Evolutionary conservation across 1,284 basidiomycete genomes (phyloP), one percentile per base, ranked within the genome.

Genomic region (Spongiforma sp.): DNA sequence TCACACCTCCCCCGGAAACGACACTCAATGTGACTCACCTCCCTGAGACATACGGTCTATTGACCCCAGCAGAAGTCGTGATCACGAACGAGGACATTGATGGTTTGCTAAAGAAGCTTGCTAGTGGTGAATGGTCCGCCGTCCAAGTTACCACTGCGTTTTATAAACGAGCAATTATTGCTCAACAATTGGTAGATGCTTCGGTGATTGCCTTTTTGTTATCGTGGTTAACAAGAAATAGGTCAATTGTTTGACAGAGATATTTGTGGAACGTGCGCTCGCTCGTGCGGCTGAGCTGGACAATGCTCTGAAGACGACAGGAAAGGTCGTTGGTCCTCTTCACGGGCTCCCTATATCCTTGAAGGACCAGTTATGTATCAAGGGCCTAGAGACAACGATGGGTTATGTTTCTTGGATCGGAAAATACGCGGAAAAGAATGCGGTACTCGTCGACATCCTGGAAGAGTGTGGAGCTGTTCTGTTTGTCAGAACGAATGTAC

Each of bases 401-500:
- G 83, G 90, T 12, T 93, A 93, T 70, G 86, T 85, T 28, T 85
- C 87, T 21, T 89, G 89, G 83, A 82, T 90, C 33, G 88, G 86
- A 3, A 77, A 84, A 59, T 80, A 82, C 57, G 82, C 86, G 2
- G 79, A 85, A 14, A 79, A 80, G 46, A 84, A 92, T 65, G 80
- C 84, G 3, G 82, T 84, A 5, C 78, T 91, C 0, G 86, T 88
- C 26, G 83, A 90, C 63, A 80, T 89, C 33, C 76, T 91, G 33
- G 79, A 85, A 62, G 81, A 83, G 36, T 83, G 80, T 5, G 91
- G 91, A 1, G 90, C 89, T 0, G 83, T 91, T 10, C 86, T 85
- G 4, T 93, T 88, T 65, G 88, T 90, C 24, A 84, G 87, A 59
- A 92, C 89, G 1, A 92, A 93, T 63, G 81, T 91, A 19, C 89